Percentiles rank a stretch among this genome's conserved stretches.
Evolutionary conservation across 75 land plant species (phyloP).

Genomic region (Chamaecyparis obtusa): DNA sequence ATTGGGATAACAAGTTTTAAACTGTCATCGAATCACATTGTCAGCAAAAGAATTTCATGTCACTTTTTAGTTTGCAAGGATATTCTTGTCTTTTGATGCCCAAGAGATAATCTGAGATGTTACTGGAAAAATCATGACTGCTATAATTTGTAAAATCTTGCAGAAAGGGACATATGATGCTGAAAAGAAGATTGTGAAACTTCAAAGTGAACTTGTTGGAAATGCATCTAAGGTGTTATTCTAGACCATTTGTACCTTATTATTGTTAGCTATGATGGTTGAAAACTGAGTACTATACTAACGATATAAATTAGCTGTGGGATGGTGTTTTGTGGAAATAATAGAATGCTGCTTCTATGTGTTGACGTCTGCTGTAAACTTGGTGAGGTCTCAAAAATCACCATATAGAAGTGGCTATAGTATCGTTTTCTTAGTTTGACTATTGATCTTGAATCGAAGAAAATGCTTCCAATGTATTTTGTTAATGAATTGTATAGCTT

Average conservation of each 20-base stretch:
- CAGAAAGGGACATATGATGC: conserved; percentile 79
- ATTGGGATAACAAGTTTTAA: background rate
- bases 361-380: background rate
- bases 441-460: background rate
- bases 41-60: background rate
- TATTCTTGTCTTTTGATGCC: background rate
- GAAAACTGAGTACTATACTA: background rate
- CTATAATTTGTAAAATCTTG: conserved; percentile 1
- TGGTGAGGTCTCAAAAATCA: background rate
- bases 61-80: conserved; percentile 1
- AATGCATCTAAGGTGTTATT: conserved; percentile 81
- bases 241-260: background rate
- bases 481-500: background rate
- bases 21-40: background rate
- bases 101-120: background rate
- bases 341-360: background rate
- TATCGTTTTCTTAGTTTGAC: background rate
- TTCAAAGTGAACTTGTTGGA: conserved; percentile 69
- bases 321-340: background rate
- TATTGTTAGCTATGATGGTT: background rate
- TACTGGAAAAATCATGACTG: background rate
- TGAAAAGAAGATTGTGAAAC: conserved; percentile 48
- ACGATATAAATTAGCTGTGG: background rate
- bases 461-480: background rate
- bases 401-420: background rate